Evolutionary conservation across 73 alveolate genomes (phyloP).

Genomic region (Tetrahymena borealis): DNA sequence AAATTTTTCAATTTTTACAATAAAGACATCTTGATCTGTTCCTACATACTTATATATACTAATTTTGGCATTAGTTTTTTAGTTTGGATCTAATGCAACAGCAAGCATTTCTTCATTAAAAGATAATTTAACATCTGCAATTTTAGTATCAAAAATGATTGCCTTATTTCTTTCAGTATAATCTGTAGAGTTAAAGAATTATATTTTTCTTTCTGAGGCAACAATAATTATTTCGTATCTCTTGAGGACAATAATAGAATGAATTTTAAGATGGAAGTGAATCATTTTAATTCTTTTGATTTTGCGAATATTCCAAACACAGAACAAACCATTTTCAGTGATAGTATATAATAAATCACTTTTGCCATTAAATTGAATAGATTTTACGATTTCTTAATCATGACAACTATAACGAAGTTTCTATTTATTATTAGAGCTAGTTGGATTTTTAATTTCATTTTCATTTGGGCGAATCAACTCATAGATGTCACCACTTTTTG

Average conservation of each 20-base stretch:
- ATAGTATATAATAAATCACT: background rate
- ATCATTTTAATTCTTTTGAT: background rate
- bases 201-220: background rate
- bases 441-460: slow-evolving; percentile 13
- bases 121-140: slow-evolving; percentile 34
- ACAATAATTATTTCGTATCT: background rate
- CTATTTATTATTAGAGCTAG: background rate
- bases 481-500: slow-evolving; percentile 66
- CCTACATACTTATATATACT: slow-evolving; percentile 30
- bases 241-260: background rate
- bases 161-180: background rate
- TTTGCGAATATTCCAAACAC: background rate
- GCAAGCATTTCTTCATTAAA: slow-evolving; percentile 40
- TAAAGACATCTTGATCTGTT: slow-evolving; percentile 56
- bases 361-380: background rate
- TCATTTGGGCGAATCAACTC: slow-evolving; percentile 53
- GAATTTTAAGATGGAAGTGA: background rate
- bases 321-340: background rate
- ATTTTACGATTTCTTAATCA: background rate
- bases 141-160: background rate
- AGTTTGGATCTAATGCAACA: slow-evolving; percentile 16
- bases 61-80: slow-evolving; percentile 34
- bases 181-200: background rate
- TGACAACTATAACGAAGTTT: background rate
- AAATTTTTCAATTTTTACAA: slow-evolving; percentile 43